phyloP scores from a whole-genome alignment of 768 basidiomycete species.

The Mycena leptocephala region DNA sequence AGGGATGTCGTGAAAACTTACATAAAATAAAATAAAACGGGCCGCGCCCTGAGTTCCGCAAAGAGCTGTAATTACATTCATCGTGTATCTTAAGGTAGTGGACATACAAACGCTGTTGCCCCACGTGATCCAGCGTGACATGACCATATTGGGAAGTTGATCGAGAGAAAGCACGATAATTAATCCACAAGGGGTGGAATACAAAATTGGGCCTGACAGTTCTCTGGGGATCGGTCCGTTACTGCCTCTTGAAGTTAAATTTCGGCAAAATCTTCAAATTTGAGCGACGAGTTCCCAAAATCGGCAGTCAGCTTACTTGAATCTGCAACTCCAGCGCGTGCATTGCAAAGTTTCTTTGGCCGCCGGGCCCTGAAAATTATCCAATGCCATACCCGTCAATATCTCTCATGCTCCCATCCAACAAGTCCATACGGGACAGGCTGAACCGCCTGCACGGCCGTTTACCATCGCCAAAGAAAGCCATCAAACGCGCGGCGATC shows the following conservation, averaged over 20 bases:
- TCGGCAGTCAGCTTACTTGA: neutral
- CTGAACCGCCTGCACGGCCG: neutral
- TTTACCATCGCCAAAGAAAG: conserved; percentile 2
- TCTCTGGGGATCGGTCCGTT: too few relatives aligned
- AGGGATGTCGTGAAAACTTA: too few relatives aligned
- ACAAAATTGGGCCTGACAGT: neutral
- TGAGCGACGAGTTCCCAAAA: conserved; percentile 20
- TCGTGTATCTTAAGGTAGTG: too few relatives aligned
- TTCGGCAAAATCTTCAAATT: neutral
- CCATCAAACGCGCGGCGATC: conserved; percentile 13
- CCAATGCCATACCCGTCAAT: neutral
- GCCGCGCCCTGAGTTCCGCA: too few relatives aligned
- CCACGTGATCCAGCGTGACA: too few relatives aligned
- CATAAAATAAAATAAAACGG: too few relatives aligned
- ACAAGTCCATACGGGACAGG: neutral
- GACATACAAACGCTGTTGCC: too few relatives aligned
- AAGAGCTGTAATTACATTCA: too few relatives aligned
- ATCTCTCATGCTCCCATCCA: neutral
- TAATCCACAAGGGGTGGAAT: conserved; percentile 3
- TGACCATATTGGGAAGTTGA: conserved; percentile 4
- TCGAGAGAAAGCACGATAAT: neutral
- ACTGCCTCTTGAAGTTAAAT: too few relatives aligned
- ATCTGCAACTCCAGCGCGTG: neutral
- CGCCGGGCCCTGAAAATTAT: neutral
- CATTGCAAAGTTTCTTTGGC: conserved; percentile 25